Conservation (phyloP, 768 basidiomycete genomes). For the Boletus bicolor region DNA sequence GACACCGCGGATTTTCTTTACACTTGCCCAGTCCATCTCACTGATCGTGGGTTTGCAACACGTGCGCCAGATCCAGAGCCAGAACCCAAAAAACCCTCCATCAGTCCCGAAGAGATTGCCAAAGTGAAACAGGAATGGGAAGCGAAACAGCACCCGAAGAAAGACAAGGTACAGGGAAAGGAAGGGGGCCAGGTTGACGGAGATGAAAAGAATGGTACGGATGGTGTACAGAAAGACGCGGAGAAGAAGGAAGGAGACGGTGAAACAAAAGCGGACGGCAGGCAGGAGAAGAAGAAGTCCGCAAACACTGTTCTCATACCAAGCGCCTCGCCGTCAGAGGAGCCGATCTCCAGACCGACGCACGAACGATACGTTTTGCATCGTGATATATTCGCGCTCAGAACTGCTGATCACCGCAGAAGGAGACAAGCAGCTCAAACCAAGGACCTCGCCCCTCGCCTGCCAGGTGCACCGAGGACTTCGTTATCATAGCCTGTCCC, state of each 20-base stretch:
- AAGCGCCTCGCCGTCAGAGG: slow-evolving; percentile 30
- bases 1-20: slow-evolving; percentile 86
- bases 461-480: slow-evolving; percentile 59
- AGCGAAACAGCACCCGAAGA: slow-evolving; percentile 61
- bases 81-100: slow-evolving; percentile 34
- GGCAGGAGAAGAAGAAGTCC: slow-evolving; percentile 19
- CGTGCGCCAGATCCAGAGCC: slow-evolving; percentile 41
- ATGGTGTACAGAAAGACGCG: slow-evolving; percentile 21
- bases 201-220: slow-evolving; percentile 24
- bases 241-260: slow-evolving; percentile 36
- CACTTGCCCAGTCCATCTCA: slow-evolving; percentile 76
- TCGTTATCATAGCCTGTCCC: slow-evolving; percentile 8
- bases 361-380: slow-evolving; percentile 83
- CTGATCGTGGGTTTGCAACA: slow-evolving; percentile 73
- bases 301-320: slow-evolving; percentile 17
- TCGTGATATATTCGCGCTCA: slow-evolving; percentile 77
- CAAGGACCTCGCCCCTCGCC: slow-evolving; percentile 65
- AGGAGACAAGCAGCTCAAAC: slow-evolving; percentile 63
- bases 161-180: slow-evolving; percentile 50
- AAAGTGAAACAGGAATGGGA: slow-evolving; percentile 81
- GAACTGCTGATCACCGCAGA: slow-evolving; percentile 71
- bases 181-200: slow-evolving; percentile 32
- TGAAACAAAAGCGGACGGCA: slow-evolving; percentile 28
- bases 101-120: slow-evolving; percentile 68
- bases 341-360: slow-evolving; percentile 39